These are phyloP conservation scores for Leccinum olivaceopallidum DNA, from an alignment of 768 basidiomycete genomes.

Conservation along the genomic window DNA sequence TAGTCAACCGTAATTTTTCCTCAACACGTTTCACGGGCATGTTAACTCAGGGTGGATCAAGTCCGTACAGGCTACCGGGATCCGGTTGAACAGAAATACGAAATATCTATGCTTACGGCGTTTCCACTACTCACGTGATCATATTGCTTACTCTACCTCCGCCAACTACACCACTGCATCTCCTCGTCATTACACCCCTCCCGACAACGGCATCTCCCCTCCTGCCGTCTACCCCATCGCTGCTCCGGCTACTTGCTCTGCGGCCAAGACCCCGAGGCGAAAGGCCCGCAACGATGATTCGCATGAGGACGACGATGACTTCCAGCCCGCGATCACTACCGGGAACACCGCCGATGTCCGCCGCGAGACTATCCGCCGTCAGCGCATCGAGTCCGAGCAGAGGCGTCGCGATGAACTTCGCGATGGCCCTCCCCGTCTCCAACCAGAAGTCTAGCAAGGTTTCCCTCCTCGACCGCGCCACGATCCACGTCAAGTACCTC, in stretches of 20 bases:
- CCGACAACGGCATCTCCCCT: slow-evolving; percentile 66
- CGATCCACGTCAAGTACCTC: slow-evolving; percentile 84
- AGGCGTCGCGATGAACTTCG: slow-evolving; percentile 89
- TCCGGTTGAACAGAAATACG: too few species aligned
- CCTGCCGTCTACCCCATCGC: slow-evolving; percentile 69
- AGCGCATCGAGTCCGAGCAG: slow-evolving; percentile 94
- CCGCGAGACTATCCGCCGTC: slow-evolving; percentile 87
- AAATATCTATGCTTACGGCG: too few species aligned
- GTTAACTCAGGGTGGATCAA: too few species aligned
- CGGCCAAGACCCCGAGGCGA: slow-evolving; percentile 49
- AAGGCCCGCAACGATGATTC: slow-evolving; percentile 62
- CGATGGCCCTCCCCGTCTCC: slow-evolving; percentile 84
- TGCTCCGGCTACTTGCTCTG: slow-evolving; percentile 50
- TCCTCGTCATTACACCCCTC: slow-evolving; percentile 69
- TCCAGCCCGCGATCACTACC: slow-evolving; percentile 51
- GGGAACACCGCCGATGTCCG: slow-evolving; percentile 62
- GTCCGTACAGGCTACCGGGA: too few species aligned
- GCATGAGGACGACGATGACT: slow-evolving; percentile 76
- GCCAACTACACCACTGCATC: slow-evolving; percentile 54
- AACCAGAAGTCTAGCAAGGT: slow-evolving; percentile 96
- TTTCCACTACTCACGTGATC: too few species aligned
- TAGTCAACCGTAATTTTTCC: too few species aligned
- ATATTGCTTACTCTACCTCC: slow-evolving; percentile 28
- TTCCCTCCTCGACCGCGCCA: slow-evolving; percentile 84
- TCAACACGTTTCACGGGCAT: too few species aligned